phyloP scores from a whole-genome alignment of 2,329 filamentous ascomycete species.

The Bipolaris bicolor region DNA sequence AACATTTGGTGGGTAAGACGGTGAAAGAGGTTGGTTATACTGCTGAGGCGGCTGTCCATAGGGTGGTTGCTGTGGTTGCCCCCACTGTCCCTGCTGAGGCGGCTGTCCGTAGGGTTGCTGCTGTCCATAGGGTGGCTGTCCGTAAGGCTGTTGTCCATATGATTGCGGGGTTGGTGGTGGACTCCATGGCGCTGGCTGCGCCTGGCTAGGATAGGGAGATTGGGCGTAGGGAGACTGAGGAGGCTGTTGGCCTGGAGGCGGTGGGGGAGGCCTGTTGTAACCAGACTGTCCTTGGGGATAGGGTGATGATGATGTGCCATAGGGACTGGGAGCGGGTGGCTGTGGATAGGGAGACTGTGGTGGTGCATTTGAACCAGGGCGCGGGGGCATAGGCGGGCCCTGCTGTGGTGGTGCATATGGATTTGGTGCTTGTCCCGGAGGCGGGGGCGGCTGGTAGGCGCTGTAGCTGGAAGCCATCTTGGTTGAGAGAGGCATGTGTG shows the following conservation, averaged over 20 bases:
- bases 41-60: slow-evolving; percentile 35
- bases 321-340: slow-evolving; percentile 42
- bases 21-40: slow-evolving; percentile 2
- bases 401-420: slow-evolving; percentile 35
- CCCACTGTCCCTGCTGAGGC: slow-evolving; percentile 38
- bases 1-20: slow-evolving; percentile 29
- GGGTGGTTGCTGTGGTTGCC: slow-evolving; percentile 42
- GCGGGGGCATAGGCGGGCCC: slow-evolving; percentile 39
- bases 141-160: slow-evolving; percentile 37
- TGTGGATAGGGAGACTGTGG: slow-evolving; percentile 54
- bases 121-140: slow-evolving; percentile 32
- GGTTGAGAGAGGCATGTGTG: slow-evolving; percentile 36
- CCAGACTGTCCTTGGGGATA: slow-evolving; percentile 45
- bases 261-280: slow-evolving; percentile 45
- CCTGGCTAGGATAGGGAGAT: slow-evolving; percentile 22
- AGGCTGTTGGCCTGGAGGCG: slow-evolving; percentile 39
- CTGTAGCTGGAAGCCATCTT: slow-evolving; percentile 41
- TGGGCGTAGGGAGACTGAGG: slow-evolving; percentile 29
- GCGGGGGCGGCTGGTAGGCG: slow-evolving; percentile 39
- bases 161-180: slow-evolving; percentile 41
- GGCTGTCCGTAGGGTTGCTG: slow-evolving; percentile 26
- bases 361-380: slow-evolving; percentile 45
- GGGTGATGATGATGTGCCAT: slow-evolving; percentile 47
- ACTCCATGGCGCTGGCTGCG: slow-evolving; percentile 26
- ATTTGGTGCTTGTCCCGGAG: slow-evolving; percentile 36